Evolutionary conservation across 2,329 filamentous ascomycete species (phyloP).

Genomic region (Camillea tinctor): DNA sequence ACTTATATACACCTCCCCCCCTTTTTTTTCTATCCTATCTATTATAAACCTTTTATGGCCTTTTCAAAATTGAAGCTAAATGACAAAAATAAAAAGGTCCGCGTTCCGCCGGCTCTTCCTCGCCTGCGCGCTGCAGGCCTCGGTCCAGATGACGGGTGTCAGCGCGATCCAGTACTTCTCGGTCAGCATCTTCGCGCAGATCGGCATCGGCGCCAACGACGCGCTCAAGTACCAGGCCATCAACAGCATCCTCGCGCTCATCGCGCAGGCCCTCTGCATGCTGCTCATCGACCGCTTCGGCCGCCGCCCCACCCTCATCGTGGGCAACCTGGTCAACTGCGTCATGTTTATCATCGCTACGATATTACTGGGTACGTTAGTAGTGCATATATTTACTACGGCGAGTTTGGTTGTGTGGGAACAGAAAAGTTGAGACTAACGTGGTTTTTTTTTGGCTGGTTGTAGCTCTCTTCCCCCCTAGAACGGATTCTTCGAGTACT

Average conservation of each 20-base stretch:
- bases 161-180: conserved; percentile 75
- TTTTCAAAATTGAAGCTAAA: neutral
- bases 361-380: conserved; percentile 39
- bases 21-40: neutral
- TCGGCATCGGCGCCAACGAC: conserved; percentile 63
- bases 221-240: conserved; percentile 76
- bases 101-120: conserved; percentile 72
- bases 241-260: conserved; percentile 66
- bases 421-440: no score
- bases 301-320: conserved; percentile 69
- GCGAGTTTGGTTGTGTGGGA: neutral
- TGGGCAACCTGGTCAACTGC: conserved; percentile 69
- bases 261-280: conserved; percentile 69
- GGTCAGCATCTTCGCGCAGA: conserved; percentile 64
- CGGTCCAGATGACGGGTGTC: conserved; percentile 74
- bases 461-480: conserved; percentile 57
- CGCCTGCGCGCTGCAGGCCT: conserved; percentile 66
- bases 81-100: conserved; percentile 35
- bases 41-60: conserved; percentile 13
- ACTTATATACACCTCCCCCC: no score
- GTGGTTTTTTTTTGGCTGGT: no score
- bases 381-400: neutral
- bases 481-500: conserved; percentile 46
- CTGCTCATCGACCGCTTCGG: conserved; percentile 68
- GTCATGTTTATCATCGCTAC: conserved; percentile 70